These are phyloP conservation scores for Akanthomyces dipterigenus DNA, from an alignment of 2,329 filamentous ascomycete genomes.

Conservation along the genomic window DNA sequence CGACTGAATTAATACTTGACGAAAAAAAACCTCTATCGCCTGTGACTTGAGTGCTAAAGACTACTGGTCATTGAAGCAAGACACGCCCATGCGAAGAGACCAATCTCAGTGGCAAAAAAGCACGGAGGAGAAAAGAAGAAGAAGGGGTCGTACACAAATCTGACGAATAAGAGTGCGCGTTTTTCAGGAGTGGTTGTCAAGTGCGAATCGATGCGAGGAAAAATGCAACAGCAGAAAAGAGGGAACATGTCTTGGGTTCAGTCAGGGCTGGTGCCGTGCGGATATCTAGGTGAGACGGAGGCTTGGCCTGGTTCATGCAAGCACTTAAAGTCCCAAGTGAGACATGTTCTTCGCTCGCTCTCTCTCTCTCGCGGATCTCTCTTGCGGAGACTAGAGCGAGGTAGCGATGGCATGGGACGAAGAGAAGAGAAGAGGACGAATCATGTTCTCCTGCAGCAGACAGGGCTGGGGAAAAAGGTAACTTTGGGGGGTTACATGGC, in stretches of 20 bases:
- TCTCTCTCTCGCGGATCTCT: neutral
- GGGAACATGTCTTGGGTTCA: too few species aligned
- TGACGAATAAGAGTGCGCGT: neutral
- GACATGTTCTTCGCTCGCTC: neutral
- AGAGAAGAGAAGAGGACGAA: neutral
- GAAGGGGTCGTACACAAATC: neutral
- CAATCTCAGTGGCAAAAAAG: neutral
- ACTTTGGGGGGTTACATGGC: neutral
- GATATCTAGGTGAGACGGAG: neutral
- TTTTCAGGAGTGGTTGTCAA: neutral
- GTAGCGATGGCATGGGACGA: neutral
- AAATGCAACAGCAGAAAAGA: neutral
- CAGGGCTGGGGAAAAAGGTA: too few species aligned
- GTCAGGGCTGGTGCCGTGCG: too few species aligned
- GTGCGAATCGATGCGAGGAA: neutral
- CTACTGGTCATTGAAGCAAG: neutral
- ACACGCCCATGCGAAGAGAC: neutral
- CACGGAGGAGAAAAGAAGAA: neutral
- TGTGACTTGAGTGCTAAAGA: neutral
- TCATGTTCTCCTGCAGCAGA: neutral
- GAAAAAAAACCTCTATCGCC: neutral
- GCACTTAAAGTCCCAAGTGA: neutral
- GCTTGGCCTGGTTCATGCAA: neutral
- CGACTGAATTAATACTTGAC: conserved; percentile 4
- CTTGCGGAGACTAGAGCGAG: neutral